Base-by-base conservation (phyloP, 2,329 filamentous ascomycete species). In the Colletotrichum abscissum region DNA sequence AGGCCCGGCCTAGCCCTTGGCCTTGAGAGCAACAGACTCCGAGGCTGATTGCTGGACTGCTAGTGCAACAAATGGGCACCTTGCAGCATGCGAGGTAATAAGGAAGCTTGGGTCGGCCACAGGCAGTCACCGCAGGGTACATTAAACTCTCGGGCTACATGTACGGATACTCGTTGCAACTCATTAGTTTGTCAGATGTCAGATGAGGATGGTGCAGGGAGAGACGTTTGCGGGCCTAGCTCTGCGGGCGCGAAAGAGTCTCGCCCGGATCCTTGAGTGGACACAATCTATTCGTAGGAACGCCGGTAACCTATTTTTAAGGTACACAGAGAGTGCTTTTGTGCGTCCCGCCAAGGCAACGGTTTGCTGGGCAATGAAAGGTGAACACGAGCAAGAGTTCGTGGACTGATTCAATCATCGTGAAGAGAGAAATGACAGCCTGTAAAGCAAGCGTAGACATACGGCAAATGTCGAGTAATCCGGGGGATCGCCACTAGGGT, bases 111-210 rank as follows among this genome's bases (percentile, higher is more conserved):
- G 35, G 35, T 42, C 12, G 35, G 2, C 35, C 35, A 16, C 1
- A 46, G 46, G 24, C 26, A 33, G 58, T 42, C 42, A 55, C 22
- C 12, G 5, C 35, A 42, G 12, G 35, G 24, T 35, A 14, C 26
- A 46, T 49, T 66, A 58, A 19, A 63, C 60, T 73, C 67, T 56
- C 57, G 22, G 46, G 67, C 60, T 70, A 70, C 67, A 73, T 70
- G 26, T 30, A 33, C 33, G 49, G 33, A 33, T 33, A 33, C 33
- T 65, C 46, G 60, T 70, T 73, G 67, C 60, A 67, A 56, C 9
- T 46, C 38, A n/a, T 49, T 70, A 65, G 55, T 60, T 56, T 73
- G 46, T 73, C 60, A 65, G 46, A 65, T 62, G 66, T 65, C 70
- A 70, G 67, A 59, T 49, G n/a, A 19, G 62, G 30, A 69, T 60